Evolutionary conservation across 805 yeast genomes (phyloP), one percentile per base, ranked within the genome.

Genomic region (Blastobotrys parvus): DNA sequence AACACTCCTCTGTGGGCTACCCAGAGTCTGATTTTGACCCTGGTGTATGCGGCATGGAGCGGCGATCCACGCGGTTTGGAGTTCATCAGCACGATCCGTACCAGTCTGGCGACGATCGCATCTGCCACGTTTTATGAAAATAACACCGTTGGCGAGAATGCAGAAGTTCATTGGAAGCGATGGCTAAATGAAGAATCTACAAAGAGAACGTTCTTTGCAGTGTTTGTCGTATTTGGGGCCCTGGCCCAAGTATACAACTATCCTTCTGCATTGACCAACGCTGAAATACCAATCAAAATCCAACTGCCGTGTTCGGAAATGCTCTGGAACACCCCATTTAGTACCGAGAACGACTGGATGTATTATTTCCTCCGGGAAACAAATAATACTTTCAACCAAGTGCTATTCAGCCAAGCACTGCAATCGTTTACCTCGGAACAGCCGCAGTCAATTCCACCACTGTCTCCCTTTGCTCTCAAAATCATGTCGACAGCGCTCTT

Each of bases 21-120:
- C 6, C 63, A 59, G 45, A 45, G 61, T 5, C 44, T 54, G 39
- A 32, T 55, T 3, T 44, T 59, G 34, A 54, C 54, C 43, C 42
- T 60, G 34, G 48, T 57, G 5, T 59, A 49, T 38, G 58, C 57
- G 10, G 56, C 60, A 36, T 56, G 59, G 57, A 45, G 52, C 11
- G 59, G 60, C n/a, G 63, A 59, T 33, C 53, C 59, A 4, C 46
- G 59, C 6, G 58, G 57, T 1, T 48, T 57, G n/a, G 61, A 54
- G 35, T 54, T 46, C 38, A 53, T 59, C 3, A 49, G 55, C 40
- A 43, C 57, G 3, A 53, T 55, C 21, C 49, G 57, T 21, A 34
- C 58, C 1, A 44, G 50, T 40, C 52, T 50, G 43, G 52, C 55
- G 3, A 36, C 38, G 2, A 35, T 49, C 18, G 47, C 45, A 2